Evolutionary conservation across 345 rosid genomes (phyloP).

Genomic region (Odontarrhena argentea): DNA sequence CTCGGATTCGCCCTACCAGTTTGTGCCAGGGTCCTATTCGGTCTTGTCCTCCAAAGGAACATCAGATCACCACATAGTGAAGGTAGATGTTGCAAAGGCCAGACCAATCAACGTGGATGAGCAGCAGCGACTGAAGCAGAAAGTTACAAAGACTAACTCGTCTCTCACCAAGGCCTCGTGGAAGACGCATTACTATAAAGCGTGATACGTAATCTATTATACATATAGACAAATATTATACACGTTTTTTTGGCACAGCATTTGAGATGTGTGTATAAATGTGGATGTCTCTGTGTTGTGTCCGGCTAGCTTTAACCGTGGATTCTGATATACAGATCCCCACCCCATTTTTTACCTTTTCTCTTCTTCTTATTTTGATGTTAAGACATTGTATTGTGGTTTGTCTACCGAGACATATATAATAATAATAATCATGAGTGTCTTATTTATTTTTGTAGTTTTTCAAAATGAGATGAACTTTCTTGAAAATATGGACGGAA

Average conservation of each 20-base stretch:
- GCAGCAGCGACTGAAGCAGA: constrained; percentile 43
- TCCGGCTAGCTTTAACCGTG: not conserved
- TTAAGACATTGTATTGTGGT: constrained; percentile 7
- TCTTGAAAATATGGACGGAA: constrained; percentile 1
- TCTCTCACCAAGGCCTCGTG: constrained; percentile 60
- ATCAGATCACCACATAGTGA: constrained; percentile 95
- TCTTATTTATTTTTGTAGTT: constrained; percentile 8
- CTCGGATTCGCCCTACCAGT: constrained; percentile 66
- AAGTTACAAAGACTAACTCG: constrained; percentile 50
- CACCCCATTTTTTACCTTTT: not conserved
- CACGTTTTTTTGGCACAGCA: constrained; percentile 11
- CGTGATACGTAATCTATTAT: constrained; percentile 21
- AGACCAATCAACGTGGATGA: constrained; percentile 39
- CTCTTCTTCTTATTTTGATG: constrained; percentile 1
- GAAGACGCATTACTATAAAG: constrained; percentile 49
- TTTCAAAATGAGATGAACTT: constrained; percentile 16
- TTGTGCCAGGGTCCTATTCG: constrained; percentile 85
- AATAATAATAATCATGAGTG: not conserved
- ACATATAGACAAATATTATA: not conserved
- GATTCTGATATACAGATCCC: constrained; percentile 5
- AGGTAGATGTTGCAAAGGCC: constrained; percentile 64
- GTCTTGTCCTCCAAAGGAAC: constrained; percentile 92
- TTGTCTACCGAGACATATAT: constrained; percentile 16
- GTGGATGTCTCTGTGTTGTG: constrained; percentile 19
- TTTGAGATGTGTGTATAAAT: constrained; percentile 25